Conservation (phyloP, 2,329 filamentous ascomycete genomes). For the Huntiella decipiens region DNA sequence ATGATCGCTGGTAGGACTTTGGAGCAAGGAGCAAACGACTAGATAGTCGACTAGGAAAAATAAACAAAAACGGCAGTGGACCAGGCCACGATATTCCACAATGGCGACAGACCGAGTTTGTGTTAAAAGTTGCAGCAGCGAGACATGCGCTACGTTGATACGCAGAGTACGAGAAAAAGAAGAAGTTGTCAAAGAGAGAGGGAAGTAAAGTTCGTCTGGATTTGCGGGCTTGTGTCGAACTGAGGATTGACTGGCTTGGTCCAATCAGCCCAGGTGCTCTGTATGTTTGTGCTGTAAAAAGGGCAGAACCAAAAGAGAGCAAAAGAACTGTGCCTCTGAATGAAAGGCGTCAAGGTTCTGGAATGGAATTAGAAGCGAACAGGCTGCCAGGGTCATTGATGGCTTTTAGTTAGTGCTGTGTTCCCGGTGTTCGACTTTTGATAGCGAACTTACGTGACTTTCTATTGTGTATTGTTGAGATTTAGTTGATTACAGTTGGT, state of each 20-base stretch:
- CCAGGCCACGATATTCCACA: too few relatives aligned
- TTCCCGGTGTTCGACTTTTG: too few relatives aligned
- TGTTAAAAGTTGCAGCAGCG: too few relatives aligned
- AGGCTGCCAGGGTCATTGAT: not conserved
- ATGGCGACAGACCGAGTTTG: too few relatives aligned
- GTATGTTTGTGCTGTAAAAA: slow-evolving; percentile 1
- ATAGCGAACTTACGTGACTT: too few relatives aligned
- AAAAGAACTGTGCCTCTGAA: not conserved
- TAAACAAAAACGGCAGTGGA: too few relatives aligned
- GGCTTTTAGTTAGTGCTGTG: too few relatives aligned
- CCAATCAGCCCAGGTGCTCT: slow-evolving; percentile 1
- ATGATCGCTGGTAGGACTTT: too few relatives aligned
- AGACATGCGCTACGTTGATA: not conserved
- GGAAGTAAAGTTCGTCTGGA: slow-evolving; percentile 1
- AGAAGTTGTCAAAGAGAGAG: slow-evolving; percentile 1
- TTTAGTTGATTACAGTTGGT: too few relatives aligned
- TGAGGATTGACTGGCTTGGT: slow-evolving; percentile 3
- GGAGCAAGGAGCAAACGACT: too few relatives aligned
- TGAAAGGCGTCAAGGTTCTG: slow-evolving; percentile 2
- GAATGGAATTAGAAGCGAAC: slow-evolving; percentile 5
- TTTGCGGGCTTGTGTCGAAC: slow-evolving; percentile 1
- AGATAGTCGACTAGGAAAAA: too few relatives aligned
- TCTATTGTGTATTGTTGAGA: too few relatives aligned
- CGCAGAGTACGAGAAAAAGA: not conserved
- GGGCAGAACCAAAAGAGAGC: not conserved